Evolutionary conservation across 306 rosid species (phyloP), one percentile per base, ranked within the genome.

Genomic region (Luffa aegyptiaca): DNA sequence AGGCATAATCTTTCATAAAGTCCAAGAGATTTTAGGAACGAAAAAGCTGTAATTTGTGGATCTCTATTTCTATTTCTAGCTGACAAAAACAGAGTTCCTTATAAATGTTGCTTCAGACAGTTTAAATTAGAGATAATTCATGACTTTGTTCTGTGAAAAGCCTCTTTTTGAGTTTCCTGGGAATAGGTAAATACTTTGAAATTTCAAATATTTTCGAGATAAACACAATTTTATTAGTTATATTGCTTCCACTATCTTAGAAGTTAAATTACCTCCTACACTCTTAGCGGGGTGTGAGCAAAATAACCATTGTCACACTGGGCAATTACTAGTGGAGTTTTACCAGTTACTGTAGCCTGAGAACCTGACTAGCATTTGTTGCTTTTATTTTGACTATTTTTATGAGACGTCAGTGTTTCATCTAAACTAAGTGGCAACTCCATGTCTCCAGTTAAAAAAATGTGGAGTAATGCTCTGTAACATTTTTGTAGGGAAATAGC

Each of bases 401-500:
- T 41, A 35, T 42, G 35, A 45, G 35, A 69, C 13, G 1, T n/a
- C 8, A 68, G 35, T 20, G 35, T 69, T 16, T 69, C 51, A 39
- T n/a, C 75, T 69, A 20, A 42, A 69, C 75, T 42, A 49, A 1
- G 13, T 66, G 46, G 48, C 45, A 11, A 51, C 79, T 75, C 13
- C 46, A 26, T 17, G 79, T 75, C 48, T 53, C 61, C 63, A 75
- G 17, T 74, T 75, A 11, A 51, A 7, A 9, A 14, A 76, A 21
- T 76, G 20, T 9, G 31, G 58, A 62, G 42, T 46, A 78, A 78
- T 39, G 3, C 45, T 5, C 37, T 26, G 75, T 64, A 62, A 52
- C 73, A 49, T 33, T 62, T 68, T 57, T 86, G 84, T 81, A 92
- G 98, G 90, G 97, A 91, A 82, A 86, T 95, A 82, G 97, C 97